Conservation (phyloP, 768 basidiomycete species). For the Boletales sp. region DNA sequence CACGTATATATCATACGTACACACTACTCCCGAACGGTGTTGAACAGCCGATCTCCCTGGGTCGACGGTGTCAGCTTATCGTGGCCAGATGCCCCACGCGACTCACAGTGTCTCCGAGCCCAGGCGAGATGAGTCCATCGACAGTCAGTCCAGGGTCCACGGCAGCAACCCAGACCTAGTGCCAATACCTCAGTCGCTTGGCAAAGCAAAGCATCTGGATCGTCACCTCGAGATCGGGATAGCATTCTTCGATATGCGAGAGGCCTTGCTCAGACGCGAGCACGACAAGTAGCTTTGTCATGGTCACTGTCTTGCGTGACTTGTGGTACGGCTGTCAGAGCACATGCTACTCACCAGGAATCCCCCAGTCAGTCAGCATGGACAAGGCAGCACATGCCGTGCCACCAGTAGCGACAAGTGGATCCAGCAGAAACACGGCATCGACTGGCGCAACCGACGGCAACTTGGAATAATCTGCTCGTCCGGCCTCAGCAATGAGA, state of each 20-base stretch:
- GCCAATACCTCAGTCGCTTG: neutral
- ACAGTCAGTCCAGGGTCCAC: constrained; percentile 69
- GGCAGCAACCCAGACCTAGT: constrained; percentile 82
- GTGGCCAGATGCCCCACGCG: neutral
- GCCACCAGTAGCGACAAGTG: constrained; percentile 90
- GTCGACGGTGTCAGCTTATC: neutral
- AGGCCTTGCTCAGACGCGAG: constrained; percentile 79
- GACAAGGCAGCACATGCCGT: constrained; percentile 83
- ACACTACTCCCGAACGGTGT: constrained; percentile 46
- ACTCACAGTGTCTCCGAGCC: constrained; percentile 85
- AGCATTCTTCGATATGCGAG: constrained; percentile 54
- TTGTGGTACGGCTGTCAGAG: neutral
- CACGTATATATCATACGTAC: no score
- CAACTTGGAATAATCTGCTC: constrained; percentile 84
- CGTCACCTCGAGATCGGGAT: constrained; percentile 77
- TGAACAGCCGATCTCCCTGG: constrained; percentile 84
- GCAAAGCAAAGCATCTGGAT: neutral
- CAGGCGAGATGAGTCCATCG: constrained; percentile 83
- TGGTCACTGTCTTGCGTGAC: constrained; percentile 41
- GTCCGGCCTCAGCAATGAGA: constrained; percentile 1
- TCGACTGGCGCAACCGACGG: constrained; percentile 76
- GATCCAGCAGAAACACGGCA: constrained; percentile 84
- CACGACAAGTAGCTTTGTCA: constrained; percentile 79
- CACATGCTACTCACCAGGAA: constrained; percentile 47
- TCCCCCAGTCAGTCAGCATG: constrained; percentile 86